Percentiles rank a stretch among this genome's conserved stretches.
Conservation (phyloP, 805 yeast genomes). For the Jamesozyma hellenica region DNA sequence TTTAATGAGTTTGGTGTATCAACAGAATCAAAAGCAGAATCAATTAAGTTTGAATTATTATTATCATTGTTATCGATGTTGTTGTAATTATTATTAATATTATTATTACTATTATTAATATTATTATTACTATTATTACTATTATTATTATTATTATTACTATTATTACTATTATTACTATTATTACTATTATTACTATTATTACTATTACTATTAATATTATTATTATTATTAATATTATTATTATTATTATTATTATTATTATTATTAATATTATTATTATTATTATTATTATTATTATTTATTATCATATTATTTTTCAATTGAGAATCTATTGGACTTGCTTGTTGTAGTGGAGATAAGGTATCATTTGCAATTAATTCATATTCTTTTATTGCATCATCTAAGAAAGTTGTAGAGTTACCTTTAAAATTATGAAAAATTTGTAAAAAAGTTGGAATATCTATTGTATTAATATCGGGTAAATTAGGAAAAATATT, state of each 20-base stretch:
- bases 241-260: too few species aligned
- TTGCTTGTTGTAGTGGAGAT: constrained; percentile 4
- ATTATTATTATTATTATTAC: neutral
- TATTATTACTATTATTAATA: neutral
- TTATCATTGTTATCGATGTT: too few species aligned
- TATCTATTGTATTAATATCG: constrained; percentile 19
- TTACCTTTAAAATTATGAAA: constrained; percentile 13
- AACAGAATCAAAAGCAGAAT: constrained; percentile 1
- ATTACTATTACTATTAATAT: too few species aligned
- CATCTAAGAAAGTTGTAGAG: constrained; percentile 10
- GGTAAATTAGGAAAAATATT: constrained; percentile 22
- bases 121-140: neutral
- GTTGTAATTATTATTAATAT: constrained; percentile 4
- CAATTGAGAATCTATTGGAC: constrained; percentile 6
- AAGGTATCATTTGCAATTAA: constrained; percentile 9
- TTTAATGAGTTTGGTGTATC: neutral
- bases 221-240: too few species aligned
- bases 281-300: too few species aligned
- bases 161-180: constrained; percentile 8
- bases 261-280: too few species aligned
- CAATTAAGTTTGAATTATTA: constrained; percentile 3
- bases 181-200: neutral
- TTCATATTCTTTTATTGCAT: constrained; percentile 18
- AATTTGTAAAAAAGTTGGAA: constrained; percentile 20
- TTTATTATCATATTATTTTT: too few species aligned